Evolutionary conservation across 805 yeast species (phyloP).

Genomic region (Ogataea haglerorum): DNA sequence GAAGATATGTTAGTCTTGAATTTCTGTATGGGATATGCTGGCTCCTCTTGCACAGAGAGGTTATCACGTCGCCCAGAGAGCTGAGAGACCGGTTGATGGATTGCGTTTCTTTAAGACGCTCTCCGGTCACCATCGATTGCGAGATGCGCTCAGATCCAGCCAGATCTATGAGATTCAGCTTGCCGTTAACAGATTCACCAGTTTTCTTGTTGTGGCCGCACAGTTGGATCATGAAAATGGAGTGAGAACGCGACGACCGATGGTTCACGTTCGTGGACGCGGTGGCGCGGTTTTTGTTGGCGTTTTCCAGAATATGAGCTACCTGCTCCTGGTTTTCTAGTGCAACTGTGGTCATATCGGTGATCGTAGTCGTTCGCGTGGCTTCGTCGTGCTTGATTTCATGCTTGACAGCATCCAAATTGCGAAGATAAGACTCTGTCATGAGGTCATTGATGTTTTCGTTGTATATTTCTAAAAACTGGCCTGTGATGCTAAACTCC

Average conservation of each 20-base stretch:
- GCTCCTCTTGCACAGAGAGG: constrained; percentile 29
- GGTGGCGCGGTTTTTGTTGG: constrained; percentile 63
- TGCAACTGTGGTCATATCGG: constrained; percentile 51
- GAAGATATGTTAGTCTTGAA: constrained; percentile 73
- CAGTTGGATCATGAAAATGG: constrained; percentile 66
- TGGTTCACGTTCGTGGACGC: constrained; percentile 81
- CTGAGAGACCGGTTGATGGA: constrained; percentile 86
- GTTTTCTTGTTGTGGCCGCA: constrained; percentile 50
- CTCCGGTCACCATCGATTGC: constrained; percentile 75
- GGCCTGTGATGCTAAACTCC: constrained; percentile 61
- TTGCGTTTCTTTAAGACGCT: constrained; percentile 79
- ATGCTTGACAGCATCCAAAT: constrained; percentile 37
- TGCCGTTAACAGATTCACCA: constrained; percentile 50
- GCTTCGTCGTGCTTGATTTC: constrained; percentile 71
- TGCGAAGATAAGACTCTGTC: constrained; percentile 22
- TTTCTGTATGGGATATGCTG: constrained; percentile 65
- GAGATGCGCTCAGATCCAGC: constrained; percentile 92
- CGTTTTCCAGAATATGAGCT: constrained; percentile 45
- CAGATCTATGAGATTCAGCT: constrained; percentile 77
- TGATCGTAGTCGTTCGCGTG: constrained; percentile 52
- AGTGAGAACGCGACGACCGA: constrained; percentile 88
- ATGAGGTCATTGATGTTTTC: constrained; percentile 75
- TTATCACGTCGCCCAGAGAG: constrained; percentile 84
- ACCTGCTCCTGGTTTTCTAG: constrained; percentile 48
- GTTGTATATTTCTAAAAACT: constrained; percentile 86